Percentiles rank a stretch among this genome's conserved stretches.
phyloP scores from a whole-genome alignment of 306 rosid species.

The Carpinus viminea region DNA sequence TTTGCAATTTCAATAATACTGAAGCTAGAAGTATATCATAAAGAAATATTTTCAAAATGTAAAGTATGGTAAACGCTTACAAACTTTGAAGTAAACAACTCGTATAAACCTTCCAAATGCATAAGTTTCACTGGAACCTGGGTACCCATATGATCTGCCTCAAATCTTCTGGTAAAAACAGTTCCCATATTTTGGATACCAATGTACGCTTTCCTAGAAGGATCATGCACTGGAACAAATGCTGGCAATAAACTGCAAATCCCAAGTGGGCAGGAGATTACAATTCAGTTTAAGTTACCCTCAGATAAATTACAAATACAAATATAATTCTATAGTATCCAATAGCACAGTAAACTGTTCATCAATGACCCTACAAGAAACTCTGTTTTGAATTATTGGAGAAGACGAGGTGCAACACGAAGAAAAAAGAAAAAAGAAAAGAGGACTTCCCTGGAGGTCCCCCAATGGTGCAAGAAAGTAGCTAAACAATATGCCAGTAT shows the following conservation, averaged over 20 bases:
- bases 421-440: not conserved
- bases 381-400: not conserved
- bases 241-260: constrained; percentile 90
- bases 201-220: constrained; percentile 87
- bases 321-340: not conserved
- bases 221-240: constrained; percentile 95
- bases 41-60: not conserved
- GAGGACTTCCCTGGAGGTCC: too few relatives aligned
- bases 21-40: not conserved
- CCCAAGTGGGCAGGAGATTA: constrained; percentile 34
- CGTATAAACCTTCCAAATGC: constrained; percentile 96
- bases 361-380: not conserved
- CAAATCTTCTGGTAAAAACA: constrained; percentile 92
- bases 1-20: constrained; percentile 21
- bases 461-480: not conserved
- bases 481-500: not conserved
- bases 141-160: constrained; percentile 84
- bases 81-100: constrained; percentile 87
- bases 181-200: constrained; percentile 99
- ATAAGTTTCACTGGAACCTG: constrained; percentile 89
- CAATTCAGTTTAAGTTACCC: constrained; percentile 15
- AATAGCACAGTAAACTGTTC: not conserved
- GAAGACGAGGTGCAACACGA: not conserved
- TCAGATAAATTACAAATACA: not conserved
- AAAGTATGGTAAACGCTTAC: constrained; percentile 54